Percentiles rank a stretch among this genome's conserved stretches.
Evolutionary conservation across 176 grass and related monocot species (phyloP).

Genomic region (Ensete ventricosum): DNA sequence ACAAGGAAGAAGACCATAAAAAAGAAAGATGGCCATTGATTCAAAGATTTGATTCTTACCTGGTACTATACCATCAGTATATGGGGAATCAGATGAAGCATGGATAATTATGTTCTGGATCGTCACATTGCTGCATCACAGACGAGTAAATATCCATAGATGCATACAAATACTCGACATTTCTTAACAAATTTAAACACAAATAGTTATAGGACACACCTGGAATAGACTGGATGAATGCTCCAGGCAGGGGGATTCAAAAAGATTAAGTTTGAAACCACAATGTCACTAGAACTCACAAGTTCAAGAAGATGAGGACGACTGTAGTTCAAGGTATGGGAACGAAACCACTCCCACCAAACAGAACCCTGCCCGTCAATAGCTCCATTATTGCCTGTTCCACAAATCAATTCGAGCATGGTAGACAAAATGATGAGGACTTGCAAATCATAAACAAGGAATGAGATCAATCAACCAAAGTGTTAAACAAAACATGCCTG

Average conservation of each 20-base stretch:
- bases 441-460: not conserved
- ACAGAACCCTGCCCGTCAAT: slow-evolving; percentile 76
- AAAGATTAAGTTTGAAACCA: slow-evolving; percentile 81
- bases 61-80: slow-evolving; percentile 80
- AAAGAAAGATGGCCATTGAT: not conserved
- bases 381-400: slow-evolving; percentile 62
- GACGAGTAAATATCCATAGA: not conserved
- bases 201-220: slow-evolving; percentile 22
- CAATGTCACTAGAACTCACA: slow-evolving; percentile 46
- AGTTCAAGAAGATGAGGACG: slow-evolving; percentile 91
- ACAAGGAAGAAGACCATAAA: not conserved
- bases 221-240: slow-evolving; percentile 81
- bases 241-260: slow-evolving; percentile 86
- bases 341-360: slow-evolving; percentile 82
- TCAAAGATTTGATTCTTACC: slow-evolving; percentile 28
- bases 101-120: slow-evolving; percentile 67
- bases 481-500: slow-evolving; percentile 35
- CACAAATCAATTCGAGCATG: not conserved
- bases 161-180: not conserved
- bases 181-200: slow-evolving; percentile 3
- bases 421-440: not conserved
- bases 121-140: slow-evolving; percentile 48
- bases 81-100: slow-evolving; percentile 47
- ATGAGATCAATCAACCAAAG: not conserved
- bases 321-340: slow-evolving; percentile 60